These are phyloP conservation scores for Artemisia argyi DNA, from an alignment of 129 eudicot species.

Conservation along the genomic window DNA sequence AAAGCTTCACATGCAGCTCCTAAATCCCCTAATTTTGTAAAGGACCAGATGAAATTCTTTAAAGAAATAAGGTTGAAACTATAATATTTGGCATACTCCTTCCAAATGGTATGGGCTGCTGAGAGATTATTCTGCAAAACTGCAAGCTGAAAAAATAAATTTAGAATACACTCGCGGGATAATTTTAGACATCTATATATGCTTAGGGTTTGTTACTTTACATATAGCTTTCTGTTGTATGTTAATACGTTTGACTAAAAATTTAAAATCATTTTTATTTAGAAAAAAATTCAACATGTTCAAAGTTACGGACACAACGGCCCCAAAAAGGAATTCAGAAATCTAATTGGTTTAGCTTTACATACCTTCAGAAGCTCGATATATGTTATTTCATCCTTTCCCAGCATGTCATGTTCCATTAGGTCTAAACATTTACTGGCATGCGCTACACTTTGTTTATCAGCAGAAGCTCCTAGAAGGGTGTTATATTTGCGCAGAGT, in stretches of 20 bases:
- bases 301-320: too few species aligned
- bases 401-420: conserved; percentile 72
- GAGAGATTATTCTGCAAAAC: conserved; percentile 76
- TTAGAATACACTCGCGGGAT: conserved; percentile 32
- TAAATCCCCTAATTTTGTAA: conserved; percentile 59
- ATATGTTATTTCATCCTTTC: conserved; percentile 74
- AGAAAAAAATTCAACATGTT: too few species aligned
- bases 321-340: neutral
- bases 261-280: too few species aligned
- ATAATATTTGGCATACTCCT: conserved; percentile 54
- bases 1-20: conserved; percentile 54
- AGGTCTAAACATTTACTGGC: conserved; percentile 60
- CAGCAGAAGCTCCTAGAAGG: conserved; percentile 51
- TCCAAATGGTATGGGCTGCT: conserved; percentile 76
- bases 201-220: neutral
- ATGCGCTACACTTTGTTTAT: conserved; percentile 31
- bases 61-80: conserved; percentile 55
- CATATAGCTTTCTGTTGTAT: neutral
- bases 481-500: conserved; percentile 53
- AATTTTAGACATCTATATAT: neutral
- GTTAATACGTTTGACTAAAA: too few species aligned
- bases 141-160: conserved; percentile 76
- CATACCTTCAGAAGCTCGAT: conserved; percentile 78
- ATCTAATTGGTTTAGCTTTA: conserved; percentile 16
- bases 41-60: conserved; percentile 65